Conservation (phyloP, 2,329 filamentous ascomycete genomes). For the Hypomyces perniciosus region DNA sequence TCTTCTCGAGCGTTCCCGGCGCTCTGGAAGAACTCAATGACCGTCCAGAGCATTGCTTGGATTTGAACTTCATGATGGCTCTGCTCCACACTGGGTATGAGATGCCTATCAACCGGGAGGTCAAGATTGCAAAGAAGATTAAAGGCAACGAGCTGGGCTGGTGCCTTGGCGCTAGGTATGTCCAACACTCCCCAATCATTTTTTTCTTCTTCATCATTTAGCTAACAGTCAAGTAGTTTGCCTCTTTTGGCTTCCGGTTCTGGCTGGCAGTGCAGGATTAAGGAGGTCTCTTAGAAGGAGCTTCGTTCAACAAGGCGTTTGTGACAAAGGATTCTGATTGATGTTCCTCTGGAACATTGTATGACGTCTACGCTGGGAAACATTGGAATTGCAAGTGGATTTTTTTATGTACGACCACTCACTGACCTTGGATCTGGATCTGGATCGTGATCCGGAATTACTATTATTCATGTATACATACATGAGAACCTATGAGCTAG, state of each 20-base stretch:
- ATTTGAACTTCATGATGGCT: constrained; percentile 93
- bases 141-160: constrained; percentile 94
- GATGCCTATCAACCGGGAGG: constrained; percentile 93
- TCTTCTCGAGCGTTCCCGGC: constrained; percentile 69
- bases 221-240: constrained; percentile 48
- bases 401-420: background rate
- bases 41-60: constrained; percentile 86
- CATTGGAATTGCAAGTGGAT: background rate
- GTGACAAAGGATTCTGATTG: constrained; percentile 4
- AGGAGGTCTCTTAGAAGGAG: constrained; percentile 56
- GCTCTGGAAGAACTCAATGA: constrained; percentile 75
- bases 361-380: background rate
- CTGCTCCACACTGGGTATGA: constrained; percentile 94
- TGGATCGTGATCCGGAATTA: constrained; percentile 10
- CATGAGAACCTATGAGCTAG: background rate
- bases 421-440: constrained; percentile 1
- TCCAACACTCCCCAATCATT: constrained; percentile 1
- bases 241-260: constrained; percentile 75
- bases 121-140: constrained; percentile 98
- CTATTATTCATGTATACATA: constrained; percentile 2
- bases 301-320: constrained; percentile 12
- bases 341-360: background rate
- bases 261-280: constrained; percentile 86
- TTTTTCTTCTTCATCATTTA: background rate
- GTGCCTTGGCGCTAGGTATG: constrained; percentile 93